phyloP scores from a whole-genome alignment of 208 protist genomes.

The Leishmania tropica region DNA sequence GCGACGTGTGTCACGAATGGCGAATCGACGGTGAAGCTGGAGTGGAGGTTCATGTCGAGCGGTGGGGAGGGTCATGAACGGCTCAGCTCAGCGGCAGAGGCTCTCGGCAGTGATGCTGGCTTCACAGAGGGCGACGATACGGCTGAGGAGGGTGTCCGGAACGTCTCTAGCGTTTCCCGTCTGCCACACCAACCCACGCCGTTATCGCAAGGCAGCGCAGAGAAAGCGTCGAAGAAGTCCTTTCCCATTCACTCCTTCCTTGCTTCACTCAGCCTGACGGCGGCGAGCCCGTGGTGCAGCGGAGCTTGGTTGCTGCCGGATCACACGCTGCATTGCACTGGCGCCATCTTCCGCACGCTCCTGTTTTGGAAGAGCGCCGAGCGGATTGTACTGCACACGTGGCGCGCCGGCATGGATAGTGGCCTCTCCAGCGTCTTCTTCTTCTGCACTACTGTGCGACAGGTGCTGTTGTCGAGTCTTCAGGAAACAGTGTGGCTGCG shows the following conservation, averaged over 20 bases:
- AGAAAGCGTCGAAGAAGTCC: neutral
- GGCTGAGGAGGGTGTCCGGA: neutral
- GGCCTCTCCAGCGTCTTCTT: constrained; percentile 69
- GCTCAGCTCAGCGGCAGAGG: neutral
- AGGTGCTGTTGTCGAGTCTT: constrained; percentile 53
- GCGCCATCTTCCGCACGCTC: constrained; percentile 52
- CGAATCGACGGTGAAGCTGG: constrained; percentile 32
- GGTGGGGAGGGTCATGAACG: constrained; percentile 4
- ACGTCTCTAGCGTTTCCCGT: neutral
- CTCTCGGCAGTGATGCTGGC: neutral
- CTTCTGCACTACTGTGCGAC: constrained; percentile 61
- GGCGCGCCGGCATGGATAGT: constrained; percentile 55
- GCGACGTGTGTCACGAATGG: constrained; percentile 41
- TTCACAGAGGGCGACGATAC: neutral
- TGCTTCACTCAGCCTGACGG: constrained; percentile 11
- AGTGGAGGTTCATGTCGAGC: constrained; percentile 16
- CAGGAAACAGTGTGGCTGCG: constrained; percentile 68
- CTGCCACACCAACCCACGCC: neutral
- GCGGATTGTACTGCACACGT: constrained; percentile 57
- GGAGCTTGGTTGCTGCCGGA: constrained; percentile 39
- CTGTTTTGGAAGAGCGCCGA: constrained; percentile 80
- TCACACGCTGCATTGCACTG: constrained; percentile 21
- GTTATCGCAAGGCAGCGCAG: neutral
- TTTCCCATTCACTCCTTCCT: constrained; percentile 34
- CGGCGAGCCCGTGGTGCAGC: constrained; percentile 26